Percentiles rank a stretch among this genome's conserved stretches.
phyloP scores from a whole-genome alignment of 2,329 filamentous ascomycete genomes.

The Byssothecium circinans region DNA sequence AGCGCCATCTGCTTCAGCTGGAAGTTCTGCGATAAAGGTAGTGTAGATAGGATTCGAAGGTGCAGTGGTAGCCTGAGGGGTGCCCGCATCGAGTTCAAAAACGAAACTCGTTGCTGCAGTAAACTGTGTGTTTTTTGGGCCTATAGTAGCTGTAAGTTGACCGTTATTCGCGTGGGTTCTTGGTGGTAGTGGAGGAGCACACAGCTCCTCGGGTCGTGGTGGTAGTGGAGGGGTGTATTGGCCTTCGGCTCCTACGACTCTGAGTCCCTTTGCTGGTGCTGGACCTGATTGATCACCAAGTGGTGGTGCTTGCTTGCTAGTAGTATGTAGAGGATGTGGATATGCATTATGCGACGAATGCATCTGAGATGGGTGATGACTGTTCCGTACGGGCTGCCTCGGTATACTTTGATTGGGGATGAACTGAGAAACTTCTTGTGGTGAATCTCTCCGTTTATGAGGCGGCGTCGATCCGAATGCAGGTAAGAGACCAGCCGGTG shows the following conservation, averaged over 20 bases:
- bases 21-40: conserved; percentile 22
- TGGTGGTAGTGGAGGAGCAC: conserved; percentile 7
- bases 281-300: neutral
- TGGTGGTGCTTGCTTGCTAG: neutral
- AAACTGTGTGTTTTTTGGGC: neutral
- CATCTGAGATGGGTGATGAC: neutral
- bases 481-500: neutral
- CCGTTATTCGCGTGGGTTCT: conserved; percentile 4
- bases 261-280: conserved; percentile 2
- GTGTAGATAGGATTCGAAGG: neutral
- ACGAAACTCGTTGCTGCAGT: neutral
- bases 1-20: conserved; percentile 10
- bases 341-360: too few species aligned
- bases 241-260: conserved; percentile 9
- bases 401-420: neutral
- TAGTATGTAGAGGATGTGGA: neutral
- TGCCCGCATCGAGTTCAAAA: conserved; percentile 18
- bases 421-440: neutral
- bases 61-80: neutral
- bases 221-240: conserved; percentile 10
- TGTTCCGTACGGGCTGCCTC: neutral
- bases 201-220: conserved; percentile 7
- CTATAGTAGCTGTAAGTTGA: neutral
- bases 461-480: neutral
- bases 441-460: neutral